These are phyloP conservation scores for Pigoraptor vietnamica DNA, from an alignment of 78 protist species.

Conservation along the genomic window DNA sequence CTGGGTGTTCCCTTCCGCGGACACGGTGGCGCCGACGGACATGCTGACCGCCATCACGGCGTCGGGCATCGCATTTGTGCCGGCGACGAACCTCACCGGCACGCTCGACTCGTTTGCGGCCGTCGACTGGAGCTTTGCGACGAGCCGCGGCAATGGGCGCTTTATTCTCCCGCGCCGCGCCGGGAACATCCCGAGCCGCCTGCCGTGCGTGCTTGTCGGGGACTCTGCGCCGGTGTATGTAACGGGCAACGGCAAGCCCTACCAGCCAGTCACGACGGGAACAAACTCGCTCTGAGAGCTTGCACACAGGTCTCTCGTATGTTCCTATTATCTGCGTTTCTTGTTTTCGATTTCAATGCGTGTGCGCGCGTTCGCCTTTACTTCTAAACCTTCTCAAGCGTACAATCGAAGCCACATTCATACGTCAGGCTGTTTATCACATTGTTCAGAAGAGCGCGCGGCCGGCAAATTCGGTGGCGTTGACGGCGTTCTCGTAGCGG, in stretches of 20 bases:
- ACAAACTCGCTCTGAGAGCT: too few species aligned
- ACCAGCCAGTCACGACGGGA: not conserved
- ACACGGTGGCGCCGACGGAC: not conserved
- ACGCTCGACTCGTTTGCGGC: not conserved
- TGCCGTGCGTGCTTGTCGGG: not conserved
- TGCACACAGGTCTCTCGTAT: too few species aligned
- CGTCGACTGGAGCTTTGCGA: not conserved
- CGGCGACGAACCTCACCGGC: not conserved
- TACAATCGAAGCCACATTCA: too few species aligned
- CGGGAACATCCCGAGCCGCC: not conserved
- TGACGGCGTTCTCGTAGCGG: not conserved
- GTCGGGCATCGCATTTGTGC: not conserved
- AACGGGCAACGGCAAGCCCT: not conserved
- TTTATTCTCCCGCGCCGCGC: not conserved
- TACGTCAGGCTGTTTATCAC: not conserved
- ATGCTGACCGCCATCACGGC: not conserved
- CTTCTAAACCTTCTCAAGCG: too few species aligned
- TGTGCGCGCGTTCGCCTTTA: too few species aligned
- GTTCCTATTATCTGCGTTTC: too few species aligned
- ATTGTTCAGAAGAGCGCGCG: not conserved
- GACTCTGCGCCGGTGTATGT: not conserved
- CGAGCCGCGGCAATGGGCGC: not conserved
- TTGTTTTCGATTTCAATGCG: too few species aligned
- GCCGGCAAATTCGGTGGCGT: not conserved
- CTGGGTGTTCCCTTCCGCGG: not conserved